Evolutionary conservation across 164 flowering plant species (phyloP).

Genomic region (Vitis amurensis): DNA sequence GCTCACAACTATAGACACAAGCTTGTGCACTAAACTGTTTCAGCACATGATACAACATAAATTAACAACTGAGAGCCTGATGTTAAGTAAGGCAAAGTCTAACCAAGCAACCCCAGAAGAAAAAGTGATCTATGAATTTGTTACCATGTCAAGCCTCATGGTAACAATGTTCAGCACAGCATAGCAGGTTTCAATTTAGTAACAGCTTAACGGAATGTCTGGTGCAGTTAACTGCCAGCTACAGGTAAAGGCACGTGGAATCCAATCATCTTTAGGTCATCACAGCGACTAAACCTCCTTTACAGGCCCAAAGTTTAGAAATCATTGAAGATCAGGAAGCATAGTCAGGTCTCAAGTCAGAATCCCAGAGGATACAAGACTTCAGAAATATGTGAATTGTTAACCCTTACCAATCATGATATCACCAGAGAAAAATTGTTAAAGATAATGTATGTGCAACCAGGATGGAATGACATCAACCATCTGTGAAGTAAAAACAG

Average conservation of each 20-base stretch:
- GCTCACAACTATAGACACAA: conserved; percentile 10
- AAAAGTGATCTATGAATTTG: background rate
- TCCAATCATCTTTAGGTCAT: conserved; percentile 16
- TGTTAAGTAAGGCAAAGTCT: background rate
- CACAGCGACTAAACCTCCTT: conserved; percentile 29
- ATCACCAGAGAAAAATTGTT: conserved; percentile 13
- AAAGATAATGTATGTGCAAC: conserved; percentile 10
- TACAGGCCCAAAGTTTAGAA: conserved; percentile 4
- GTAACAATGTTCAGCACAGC: conserved; percentile 16
- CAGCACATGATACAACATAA: conserved; percentile 21
- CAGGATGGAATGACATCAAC: conserved; percentile 17
- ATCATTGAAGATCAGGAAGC: conserved; percentile 16
- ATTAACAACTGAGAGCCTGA: conserved; percentile 9
- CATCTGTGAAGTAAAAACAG: conserved; percentile 19
- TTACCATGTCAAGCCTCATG: conserved; percentile 20
- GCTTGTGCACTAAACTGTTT: conserved; percentile 13
- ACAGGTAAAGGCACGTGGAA: conserved; percentile 11
- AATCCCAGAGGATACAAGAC: conserved; percentile 27
- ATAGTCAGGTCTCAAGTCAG: conserved; percentile 20
- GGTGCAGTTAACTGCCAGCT: conserved; percentile 26
- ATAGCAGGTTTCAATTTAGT: conserved; percentile 8
- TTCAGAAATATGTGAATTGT: conserved; percentile 6
- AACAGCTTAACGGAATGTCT: conserved; percentile 7
- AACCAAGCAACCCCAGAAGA: conserved; percentile 13
- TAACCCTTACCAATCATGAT: conserved; percentile 31